Base-by-base conservation (phyloP, 148 eudicot genomes). In the Salicornia ramosissima region DNA sequence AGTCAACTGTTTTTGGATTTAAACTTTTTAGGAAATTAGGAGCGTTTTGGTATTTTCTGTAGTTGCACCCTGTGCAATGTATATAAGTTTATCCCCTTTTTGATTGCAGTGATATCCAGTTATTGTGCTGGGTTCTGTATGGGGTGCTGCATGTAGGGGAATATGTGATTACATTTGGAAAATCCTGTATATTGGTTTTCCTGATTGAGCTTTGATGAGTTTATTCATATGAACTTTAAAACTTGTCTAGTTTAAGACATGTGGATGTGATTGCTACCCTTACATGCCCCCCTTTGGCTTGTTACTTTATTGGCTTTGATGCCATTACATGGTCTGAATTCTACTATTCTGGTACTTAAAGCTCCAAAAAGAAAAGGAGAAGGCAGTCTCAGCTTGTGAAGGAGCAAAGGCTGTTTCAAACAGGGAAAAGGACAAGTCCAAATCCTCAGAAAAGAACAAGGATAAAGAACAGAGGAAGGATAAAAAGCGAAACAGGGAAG, bases 291-390 rank as follows among this genome's bases (percentile, higher is more conserved):
- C 29, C 50, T 62, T 40, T 46, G 78, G 33, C 70, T 80, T 80
- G 68, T 80, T 80, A 69, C 72, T 70, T 80, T 42, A 59, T 75
- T 73, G 78, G 72, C 72, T 71, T 60, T 78, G 61, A 77, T 69
- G 52, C 75, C 67, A 65, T 65, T 72, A 40, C 64, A 66, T 72
- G 74, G 78, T 82, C 91, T 92, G 76, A 90, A 92, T 66, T 76
- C n/a, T 81, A 55, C 82, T 81, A 43, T 81, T 80, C 77, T 88
- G 96, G 96, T 88, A 91, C 96, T 84, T 85, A 92, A 90, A 90
- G 98, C 96, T 88, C 96, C 98, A 86, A 84, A 83, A 71, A 75
- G 90, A 82, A 66, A 90, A 51, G 65, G 84, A 88, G 62, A 61
- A 60, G 53, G 50, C 64, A 10, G 9, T 52, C 28, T 52, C 56